Percentiles rank a stretch among this genome's conserved stretches.
These are phyloP conservation scores for Sistotremastrum niveocremeum DNA, from an alignment of 768 basidiomycete genomes.

Conservation along the genomic window DNA sequence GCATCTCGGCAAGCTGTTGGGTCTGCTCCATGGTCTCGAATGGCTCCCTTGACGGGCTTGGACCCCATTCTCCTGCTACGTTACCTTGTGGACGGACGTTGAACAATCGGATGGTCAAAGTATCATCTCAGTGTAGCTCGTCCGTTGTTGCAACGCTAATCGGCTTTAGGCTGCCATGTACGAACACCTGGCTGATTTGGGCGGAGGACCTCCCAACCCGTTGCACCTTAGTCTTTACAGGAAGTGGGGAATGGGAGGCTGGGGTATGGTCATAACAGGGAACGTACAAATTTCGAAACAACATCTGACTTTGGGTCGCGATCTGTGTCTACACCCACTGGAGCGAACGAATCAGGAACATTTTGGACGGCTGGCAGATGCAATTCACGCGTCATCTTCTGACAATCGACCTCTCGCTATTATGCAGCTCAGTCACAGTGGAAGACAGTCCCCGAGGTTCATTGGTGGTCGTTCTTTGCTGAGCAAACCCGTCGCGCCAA, in stretches of 20 bases:
- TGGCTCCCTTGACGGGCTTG: no score
- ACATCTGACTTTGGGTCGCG: slow-evolving; percentile 62
- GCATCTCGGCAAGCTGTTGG: background rate
- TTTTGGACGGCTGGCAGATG: slow-evolving; percentile 35
- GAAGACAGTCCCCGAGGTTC: slow-evolving; percentile 70
- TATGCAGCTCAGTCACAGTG: slow-evolving; percentile 73
- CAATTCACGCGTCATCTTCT: slow-evolving; percentile 28
- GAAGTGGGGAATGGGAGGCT: slow-evolving; percentile 59
- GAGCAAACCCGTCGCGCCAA: slow-evolving; percentile 55
- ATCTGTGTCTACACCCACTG: slow-evolving; percentile 27
- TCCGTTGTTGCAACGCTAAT: no score
- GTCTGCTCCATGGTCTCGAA: no score
- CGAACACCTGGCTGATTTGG: slow-evolving; percentile 57
- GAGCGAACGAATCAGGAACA: slow-evolving; percentile 28
- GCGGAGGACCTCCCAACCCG: slow-evolving; percentile 60
- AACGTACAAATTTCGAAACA: slow-evolving; percentile 55
- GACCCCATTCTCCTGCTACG: no score
- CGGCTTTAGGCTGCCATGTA: slow-evolving; percentile 69
- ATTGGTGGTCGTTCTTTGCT: slow-evolving; percentile 55
- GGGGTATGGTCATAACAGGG: slow-evolving; percentile 86
- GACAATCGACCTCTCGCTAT: slow-evolving; percentile 34
- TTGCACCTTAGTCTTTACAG: slow-evolving; percentile 54
- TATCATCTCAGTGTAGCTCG: no score
- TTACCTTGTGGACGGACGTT: no score
- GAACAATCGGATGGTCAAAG: no score